Evolutionary conservation across 169 alveolate species (phyloP), one percentile per base, ranked within the genome.

Genomic region (Eimeria sp.): DNA sequence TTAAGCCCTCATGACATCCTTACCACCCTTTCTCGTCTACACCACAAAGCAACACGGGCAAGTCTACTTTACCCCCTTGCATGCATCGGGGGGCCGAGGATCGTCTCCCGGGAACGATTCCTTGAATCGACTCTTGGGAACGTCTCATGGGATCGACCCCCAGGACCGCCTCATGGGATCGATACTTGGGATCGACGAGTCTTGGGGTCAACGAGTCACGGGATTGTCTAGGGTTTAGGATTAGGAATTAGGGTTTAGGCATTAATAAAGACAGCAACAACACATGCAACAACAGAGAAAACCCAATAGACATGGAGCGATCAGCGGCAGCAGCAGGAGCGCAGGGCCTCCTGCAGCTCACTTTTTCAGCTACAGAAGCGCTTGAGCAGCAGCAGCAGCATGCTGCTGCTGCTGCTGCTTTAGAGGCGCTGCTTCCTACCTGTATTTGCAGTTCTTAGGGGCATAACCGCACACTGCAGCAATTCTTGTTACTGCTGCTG

Each of bases 1-100:
- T 54, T 95, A 61, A 95, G 96, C 78, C 54, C 80, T 47, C 96
- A 94, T 3, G 96, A 94, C 13, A 73, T 94, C 84, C 63, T 63
- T 30, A 73, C n/a, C 13, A 92, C 95, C 49, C 83, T 94, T 43
- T 10, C 27, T 63, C 58, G 88, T 40, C 84, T 94, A 20, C 95
- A 82, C 61, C 94, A 94, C 75, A 83, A 88, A 84, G 63, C 86
- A 72, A 94, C 97, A 34, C 34, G 72, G 82, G 96, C 89, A 61
- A 63, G 96, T 54, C 57, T 0, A 22, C 57, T 40, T 11, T 18
- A 61, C 30, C 72, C 65, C 65, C 22, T 40, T 49, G 67, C 89
- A 49, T n/a, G 89, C 57, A 49, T 0, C 10, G 61, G 61, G 61
- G 6, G 61, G 20, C 61, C 6, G 20, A 54, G 20, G 61, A 14